Conservation (phyloP, 164 flowering plant genomes). For the Platanus orientalis region DNA sequence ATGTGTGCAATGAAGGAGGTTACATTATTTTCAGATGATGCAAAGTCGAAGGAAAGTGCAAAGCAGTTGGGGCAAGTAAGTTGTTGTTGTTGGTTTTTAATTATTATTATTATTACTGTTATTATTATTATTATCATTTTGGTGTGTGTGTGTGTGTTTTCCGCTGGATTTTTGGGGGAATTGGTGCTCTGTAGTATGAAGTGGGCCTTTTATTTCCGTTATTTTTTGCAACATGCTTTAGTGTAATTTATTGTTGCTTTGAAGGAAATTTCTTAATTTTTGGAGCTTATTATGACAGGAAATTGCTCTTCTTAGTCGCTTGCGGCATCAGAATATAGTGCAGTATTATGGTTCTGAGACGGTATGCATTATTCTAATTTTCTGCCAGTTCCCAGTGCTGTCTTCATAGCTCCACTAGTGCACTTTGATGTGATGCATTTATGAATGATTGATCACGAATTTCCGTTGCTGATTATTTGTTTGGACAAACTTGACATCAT, state of each 20-base stretch:
- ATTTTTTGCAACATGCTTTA: not conserved
- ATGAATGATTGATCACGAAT: too few species aligned
- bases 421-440: too few species aligned
- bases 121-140: too few species aligned
- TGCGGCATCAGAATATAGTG: constrained; percentile 87
- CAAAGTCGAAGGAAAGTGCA: constrained; percentile 93
- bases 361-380: constrained; percentile 35
- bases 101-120: too few species aligned
- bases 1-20: constrained; percentile 99
- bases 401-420: not conserved
- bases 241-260: not conserved
- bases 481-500: too few species aligned
- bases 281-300: constrained; percentile 47
- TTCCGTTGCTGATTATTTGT: too few species aligned
- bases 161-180: not conserved
- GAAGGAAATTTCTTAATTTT: not conserved
- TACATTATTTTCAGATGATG: constrained; percentile 82
- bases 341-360: constrained; percentile 86
- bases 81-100: too few species aligned
- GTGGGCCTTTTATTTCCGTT: not conserved
- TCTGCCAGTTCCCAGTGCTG: not conserved
- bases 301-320: constrained; percentile 70
- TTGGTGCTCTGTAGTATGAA: not conserved
- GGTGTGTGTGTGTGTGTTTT: too few species aligned
- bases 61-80: constrained; percentile 85